Evolutionary conservation across 768 basidiomycete species (phyloP).

Genomic region (Gloeopeniophorella convolvens): DNA sequence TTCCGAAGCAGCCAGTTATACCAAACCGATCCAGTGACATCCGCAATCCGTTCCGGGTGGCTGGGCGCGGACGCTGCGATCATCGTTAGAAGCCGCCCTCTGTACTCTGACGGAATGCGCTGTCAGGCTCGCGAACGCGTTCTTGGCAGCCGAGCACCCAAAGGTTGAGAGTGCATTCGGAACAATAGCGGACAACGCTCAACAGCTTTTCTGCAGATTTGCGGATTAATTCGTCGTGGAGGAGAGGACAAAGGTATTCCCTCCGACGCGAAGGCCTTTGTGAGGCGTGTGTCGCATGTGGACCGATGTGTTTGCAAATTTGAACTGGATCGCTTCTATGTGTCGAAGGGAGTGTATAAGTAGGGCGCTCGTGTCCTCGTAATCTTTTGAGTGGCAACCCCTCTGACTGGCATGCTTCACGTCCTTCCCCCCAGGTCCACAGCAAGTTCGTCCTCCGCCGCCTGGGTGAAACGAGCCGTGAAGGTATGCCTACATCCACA

Average conservation of each 20-base stretch:
- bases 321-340: neutral
- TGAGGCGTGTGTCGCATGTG: neutral
- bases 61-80: too few relatives aligned
- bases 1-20: too few relatives aligned
- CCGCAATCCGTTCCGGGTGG: too few relatives aligned
- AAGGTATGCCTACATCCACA: neutral
- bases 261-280: neutral
- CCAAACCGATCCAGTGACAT: too few relatives aligned
- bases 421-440: neutral
- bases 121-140: too few relatives aligned
- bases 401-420: neutral
- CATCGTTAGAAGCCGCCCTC: neutral
- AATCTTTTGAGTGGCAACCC: neutral
- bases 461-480: constrained; percentile 9
- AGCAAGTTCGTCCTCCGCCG: constrained; percentile 5
- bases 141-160: neutral
- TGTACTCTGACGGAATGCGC: neutral
- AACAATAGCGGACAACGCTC: neutral
- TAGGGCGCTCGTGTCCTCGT: neutral
- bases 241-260: neutral
- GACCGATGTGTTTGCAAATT: neutral
- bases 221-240: neutral
- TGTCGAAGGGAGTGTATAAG: neutral
- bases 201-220: neutral
- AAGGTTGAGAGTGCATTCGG: neutral